phyloP scores from a whole-genome alignment of 1,284 basidiomycete species.

The Thelephora terrestris region DNA sequence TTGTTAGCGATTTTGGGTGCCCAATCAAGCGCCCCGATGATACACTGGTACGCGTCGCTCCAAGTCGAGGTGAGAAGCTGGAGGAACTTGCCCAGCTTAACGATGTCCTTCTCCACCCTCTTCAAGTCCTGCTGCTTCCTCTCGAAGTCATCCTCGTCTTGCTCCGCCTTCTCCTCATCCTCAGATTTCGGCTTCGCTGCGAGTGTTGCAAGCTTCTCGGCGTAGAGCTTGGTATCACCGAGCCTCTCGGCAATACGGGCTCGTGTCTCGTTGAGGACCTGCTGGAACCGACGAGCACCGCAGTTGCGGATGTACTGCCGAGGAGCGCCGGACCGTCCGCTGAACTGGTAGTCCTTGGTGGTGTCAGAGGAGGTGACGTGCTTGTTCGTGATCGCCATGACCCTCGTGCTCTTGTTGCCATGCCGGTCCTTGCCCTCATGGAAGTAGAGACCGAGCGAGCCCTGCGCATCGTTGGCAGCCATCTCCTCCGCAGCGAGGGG shows the following conservation, averaged over 20 bases:
- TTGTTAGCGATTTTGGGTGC: slow-evolving; percentile 10
- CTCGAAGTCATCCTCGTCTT: slow-evolving; percentile 2
- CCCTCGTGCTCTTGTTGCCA: slow-evolving; percentile 11
- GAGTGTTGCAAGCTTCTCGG: slow-evolving; percentile 7
- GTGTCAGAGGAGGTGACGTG: slow-evolving; percentile 12
- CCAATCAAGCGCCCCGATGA: slow-evolving; percentile 11
- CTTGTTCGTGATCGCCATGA: slow-evolving; percentile 11
- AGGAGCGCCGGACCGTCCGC: too few relatives aligned
- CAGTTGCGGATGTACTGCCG: slow-evolving; percentile 11
- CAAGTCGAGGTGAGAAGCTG: slow-evolving; percentile 6
- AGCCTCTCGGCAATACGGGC: slow-evolving; percentile 8
- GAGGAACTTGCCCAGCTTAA: slow-evolving; percentile 8
- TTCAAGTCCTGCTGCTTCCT: slow-evolving; percentile 9
- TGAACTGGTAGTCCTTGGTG: slow-evolving; percentile 9
- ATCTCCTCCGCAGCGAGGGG: slow-evolving; percentile 11
- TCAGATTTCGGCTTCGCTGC: too few relatives aligned
- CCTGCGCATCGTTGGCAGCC: slow-evolving; percentile 9
- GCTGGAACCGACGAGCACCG: slow-evolving; percentile 11
- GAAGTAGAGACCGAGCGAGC: slow-evolving; percentile 9
- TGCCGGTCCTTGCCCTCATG: slow-evolving; percentile 10
- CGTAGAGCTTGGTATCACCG: slow-evolving; percentile 4
- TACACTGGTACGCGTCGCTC: slow-evolving; percentile 11
- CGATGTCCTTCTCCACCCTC: slow-evolving; percentile 9
- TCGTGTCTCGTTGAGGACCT: slow-evolving; percentile 9
- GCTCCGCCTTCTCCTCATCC: too few relatives aligned